Conservation (phyloP, 1,284 basidiomycete genomes). For the Irpex rosettiformis region DNA sequence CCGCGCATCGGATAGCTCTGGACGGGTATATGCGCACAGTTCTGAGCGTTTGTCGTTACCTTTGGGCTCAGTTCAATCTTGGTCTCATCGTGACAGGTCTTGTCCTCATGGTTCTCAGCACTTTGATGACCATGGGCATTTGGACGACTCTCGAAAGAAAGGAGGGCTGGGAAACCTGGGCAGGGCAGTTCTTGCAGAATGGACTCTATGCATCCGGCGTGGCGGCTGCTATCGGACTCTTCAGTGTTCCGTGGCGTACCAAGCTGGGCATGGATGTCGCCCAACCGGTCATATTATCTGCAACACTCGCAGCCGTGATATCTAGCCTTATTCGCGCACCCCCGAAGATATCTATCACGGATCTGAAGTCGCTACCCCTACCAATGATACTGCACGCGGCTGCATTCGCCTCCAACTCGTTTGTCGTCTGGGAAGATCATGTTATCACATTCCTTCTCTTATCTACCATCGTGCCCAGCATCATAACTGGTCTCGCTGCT, state of each 20-base stretch:
- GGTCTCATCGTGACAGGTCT: conserved; percentile 72
- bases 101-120: conserved; percentile 43
- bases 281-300: conserved; percentile 45
- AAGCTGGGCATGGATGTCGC: conserved; percentile 41
- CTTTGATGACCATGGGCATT: conserved; percentile 44
- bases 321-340: conserved; percentile 34
- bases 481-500: conserved; percentile 60
- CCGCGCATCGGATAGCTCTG: conserved; percentile 32
- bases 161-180: conserved; percentile 41
- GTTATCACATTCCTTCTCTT: conserved; percentile 74
- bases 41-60: conserved; percentile 69
- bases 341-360: conserved; percentile 26
- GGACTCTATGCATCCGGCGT: conserved; percentile 33
- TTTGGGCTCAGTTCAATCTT: conserved; percentile 96
- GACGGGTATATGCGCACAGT: conserved; percentile 62
- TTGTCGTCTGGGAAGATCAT: conserved; percentile 94
- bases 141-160: conserved; percentile 41
- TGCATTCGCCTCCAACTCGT: conserved; percentile 88
- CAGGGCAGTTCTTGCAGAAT: conserved; percentile 28
- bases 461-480: conserved; percentile 56
- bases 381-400: conserved; percentile 65
- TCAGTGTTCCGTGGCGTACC: conserved; percentile 32
- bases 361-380: conserved; percentile 38
- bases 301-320: conserved; percentile 36
- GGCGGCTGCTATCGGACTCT: conserved; percentile 42